Evolutionary conservation across 805 yeast species (phyloP), one percentile per base, ranked within the genome.

Genomic region (Nakazawaea ambrosiae): DNA sequence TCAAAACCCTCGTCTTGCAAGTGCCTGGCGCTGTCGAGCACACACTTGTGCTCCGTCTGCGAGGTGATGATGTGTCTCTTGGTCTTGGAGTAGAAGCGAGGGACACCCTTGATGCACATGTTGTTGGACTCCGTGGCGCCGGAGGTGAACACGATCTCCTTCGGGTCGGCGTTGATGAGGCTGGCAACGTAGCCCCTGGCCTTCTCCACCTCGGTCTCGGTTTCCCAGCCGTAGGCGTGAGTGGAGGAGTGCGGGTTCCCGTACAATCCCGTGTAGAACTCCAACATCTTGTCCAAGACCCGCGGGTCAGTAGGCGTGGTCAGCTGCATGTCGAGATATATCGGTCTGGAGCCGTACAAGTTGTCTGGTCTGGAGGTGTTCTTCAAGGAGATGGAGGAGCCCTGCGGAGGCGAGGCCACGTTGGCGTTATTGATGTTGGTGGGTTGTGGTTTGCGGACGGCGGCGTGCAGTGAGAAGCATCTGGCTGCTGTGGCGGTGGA

Each of bases 71-170:
- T 82, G 61, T 92, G 99, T 54, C 78, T 82, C 66, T 90, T 92
- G 29, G 90, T 81, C 53, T 82, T 84, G 42, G 76, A 74, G 67
- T 90, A 92, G 61, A 92, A 92, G 44, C 96, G 73, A 2, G 96
- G 90, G 12, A 92, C 95, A 55, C 99, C 99, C 63, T 92, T 92
- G 49, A 92, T 63, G 20, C 84, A 89, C 86, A 86, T 85, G 58
- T 94, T 92, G 65, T 92, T 92, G 32, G 92, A 78, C 60, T 92
- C 99, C 4, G 99, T 92, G 41, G 99, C 99, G 41, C 99, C 99
- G 2, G 94, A 81, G 0, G 97, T 92, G 67, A 92, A 89, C 33
- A 92, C 82, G 50, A 92, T 92, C 63, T 92, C 98, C 65, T 90
- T 90, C 39, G 97, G 85, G 57, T 92, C 96, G 24, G 98, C 98